These are phyloP conservation scores for Sporothrix brasiliensis DNA, from an alignment of 2,329 filamentous ascomycete species.

Conservation along the genomic window DNA sequence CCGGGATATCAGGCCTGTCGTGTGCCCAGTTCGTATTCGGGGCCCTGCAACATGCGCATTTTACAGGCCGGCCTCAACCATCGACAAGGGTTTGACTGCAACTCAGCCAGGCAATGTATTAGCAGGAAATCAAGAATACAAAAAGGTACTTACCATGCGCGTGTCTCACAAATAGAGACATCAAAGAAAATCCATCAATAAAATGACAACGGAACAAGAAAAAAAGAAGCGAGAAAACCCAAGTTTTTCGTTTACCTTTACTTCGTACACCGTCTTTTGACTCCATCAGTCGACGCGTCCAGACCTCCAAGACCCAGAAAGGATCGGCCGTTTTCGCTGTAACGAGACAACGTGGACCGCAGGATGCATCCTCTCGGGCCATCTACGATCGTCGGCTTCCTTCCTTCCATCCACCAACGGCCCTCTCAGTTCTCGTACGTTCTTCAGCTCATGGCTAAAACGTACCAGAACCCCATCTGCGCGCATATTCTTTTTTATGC, in stretches of 20 bases:
- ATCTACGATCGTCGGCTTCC: conserved; percentile 21
- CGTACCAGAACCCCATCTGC: background rate
- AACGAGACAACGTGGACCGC: conserved; percentile 11
- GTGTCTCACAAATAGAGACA: too few species aligned
- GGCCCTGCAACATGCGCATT: conserved; percentile 11
- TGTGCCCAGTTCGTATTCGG: conserved; percentile 12
- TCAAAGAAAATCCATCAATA: background rate
- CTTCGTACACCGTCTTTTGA: background rate
- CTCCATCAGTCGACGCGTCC: background rate
- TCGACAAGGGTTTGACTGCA: conserved; percentile 7
- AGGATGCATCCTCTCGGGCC: background rate
- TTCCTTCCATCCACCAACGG: background rate
- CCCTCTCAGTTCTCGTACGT: background rate
- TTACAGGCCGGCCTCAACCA: background rate
- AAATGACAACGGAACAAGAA: background rate
- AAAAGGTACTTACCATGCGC: too few species aligned
- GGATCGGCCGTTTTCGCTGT: background rate
- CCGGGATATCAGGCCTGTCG: background rate
- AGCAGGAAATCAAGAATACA: too few species aligned
- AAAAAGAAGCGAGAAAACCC: background rate
- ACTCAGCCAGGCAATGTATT: background rate
- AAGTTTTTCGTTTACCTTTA: too few species aligned
- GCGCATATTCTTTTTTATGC: background rate
- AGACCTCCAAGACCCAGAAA: background rate
- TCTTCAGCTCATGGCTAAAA: background rate